phyloP scores from a whole-genome alignment of 2,329 filamentous ascomycete genomes.

The Tolypocladium amazonense region DNA sequence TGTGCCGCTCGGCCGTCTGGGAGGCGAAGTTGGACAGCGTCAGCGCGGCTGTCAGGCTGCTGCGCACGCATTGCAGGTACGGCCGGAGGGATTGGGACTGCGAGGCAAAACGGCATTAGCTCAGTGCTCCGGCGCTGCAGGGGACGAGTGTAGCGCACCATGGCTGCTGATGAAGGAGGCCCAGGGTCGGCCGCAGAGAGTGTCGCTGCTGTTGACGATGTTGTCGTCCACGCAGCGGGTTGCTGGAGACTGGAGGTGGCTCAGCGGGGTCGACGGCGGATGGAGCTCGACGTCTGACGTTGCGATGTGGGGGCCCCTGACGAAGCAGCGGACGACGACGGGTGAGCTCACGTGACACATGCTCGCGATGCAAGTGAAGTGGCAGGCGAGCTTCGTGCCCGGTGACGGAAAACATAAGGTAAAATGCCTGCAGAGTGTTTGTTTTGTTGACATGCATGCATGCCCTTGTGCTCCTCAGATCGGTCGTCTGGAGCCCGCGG shows the following conservation, averaged over 20 bases:
- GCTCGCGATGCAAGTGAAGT: not conserved
- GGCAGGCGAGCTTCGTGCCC: not conserved
- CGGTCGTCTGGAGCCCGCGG: not conserved
- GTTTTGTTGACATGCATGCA: not conserved
- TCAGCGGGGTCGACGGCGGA: not conserved
- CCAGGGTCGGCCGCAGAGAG: conserved; percentile 1
- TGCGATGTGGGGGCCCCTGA: conserved; percentile 1
- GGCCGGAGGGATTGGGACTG: conserved; percentile 94
- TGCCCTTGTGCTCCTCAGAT: not conserved
- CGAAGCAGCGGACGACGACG: not conserved
- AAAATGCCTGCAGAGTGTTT: not conserved
- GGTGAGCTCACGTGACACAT: not conserved
- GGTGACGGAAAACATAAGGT: not conserved
- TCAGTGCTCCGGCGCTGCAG: not conserved
- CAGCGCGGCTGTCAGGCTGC: conserved; percentile 85
- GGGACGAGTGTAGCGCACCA: not conserved
- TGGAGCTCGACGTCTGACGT: conserved; percentile 3
- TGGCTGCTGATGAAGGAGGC: conserved; percentile 1
- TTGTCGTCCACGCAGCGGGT: not conserved
- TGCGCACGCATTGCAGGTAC: conserved; percentile 92
- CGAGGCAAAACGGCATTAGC: not conserved
- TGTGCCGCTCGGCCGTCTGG: conserved; percentile 91
- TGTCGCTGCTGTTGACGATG: conserved; percentile 1
- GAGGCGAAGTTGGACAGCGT: conserved; percentile 90
- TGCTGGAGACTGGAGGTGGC: not conserved